A percentile compares a stretch with the other conserved stretches of the same genome.
These are phyloP conservation scores for Tubosaeta sp. DNA, from an alignment of 768 basidiomycete genomes.

Conservation along the genomic window DNA sequence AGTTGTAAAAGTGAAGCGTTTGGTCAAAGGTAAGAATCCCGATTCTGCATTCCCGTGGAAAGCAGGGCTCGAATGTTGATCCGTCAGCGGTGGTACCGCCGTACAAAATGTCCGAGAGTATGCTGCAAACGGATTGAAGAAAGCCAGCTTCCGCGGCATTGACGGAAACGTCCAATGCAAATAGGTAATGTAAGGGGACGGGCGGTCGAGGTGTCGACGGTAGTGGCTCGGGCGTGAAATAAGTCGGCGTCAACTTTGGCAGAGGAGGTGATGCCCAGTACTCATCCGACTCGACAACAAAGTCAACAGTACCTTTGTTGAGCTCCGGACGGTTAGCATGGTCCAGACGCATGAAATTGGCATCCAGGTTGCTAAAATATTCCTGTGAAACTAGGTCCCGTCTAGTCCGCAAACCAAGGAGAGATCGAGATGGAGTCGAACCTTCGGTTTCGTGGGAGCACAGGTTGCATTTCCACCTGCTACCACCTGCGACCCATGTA, in stretches of 20 bases:
- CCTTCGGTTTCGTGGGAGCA: conserved; percentile 84
- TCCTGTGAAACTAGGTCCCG: conserved; percentile 58
- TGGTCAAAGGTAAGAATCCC: conserved; percentile 81
- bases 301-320: conserved; percentile 88
- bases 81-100: conserved; percentile 45
- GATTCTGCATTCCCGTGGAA: conserved; percentile 54
- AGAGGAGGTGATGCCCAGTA: conserved; percentile 83
- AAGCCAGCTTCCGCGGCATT: conserved; percentile 69
- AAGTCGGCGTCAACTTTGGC: conserved; percentile 48
- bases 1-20: conserved; percentile 81
- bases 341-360: conserved; percentile 73
- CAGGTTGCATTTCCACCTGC: conserved; percentile 89
- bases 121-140: conserved; percentile 58
- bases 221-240: conserved; percentile 48
- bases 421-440: conserved; percentile 34
- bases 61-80: conserved; percentile 42
- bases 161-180: conserved; percentile 80
- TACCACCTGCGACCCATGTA: conserved; percentile 76
- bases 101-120: conserved; percentile 61
- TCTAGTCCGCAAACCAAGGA: conserved; percentile 6
- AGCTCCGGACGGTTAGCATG: conserved; percentile 81
- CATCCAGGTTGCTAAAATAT: conserved; percentile 83
- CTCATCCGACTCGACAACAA: conserved; percentile 63
- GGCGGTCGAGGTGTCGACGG: conserved; percentile 49
- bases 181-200: conserved; percentile 69